phyloP scores from a whole-genome alignment of 306 rosid species.

The Trichosanthes cucumerina region DNA sequence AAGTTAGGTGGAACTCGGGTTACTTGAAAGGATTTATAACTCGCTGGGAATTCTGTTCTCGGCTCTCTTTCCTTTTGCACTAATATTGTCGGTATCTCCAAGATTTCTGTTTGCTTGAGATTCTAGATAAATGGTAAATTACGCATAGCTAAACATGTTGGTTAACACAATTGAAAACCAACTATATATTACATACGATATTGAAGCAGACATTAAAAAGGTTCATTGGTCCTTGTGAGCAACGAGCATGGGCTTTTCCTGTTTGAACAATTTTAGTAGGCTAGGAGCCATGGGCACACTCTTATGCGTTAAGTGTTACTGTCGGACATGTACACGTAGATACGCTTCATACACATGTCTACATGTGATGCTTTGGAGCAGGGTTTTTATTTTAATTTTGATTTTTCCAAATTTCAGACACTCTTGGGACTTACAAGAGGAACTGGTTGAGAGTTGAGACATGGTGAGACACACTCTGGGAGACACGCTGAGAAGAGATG shows the following conservation, averaged over 20 bases:
- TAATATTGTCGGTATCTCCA: background rate
- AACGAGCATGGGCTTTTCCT: background rate
- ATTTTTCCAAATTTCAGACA: background rate
- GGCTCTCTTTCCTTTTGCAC: background rate
- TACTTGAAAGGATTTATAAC: background rate
- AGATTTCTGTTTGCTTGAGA: background rate
- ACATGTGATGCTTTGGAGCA: background rate
- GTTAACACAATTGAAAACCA: background rate
- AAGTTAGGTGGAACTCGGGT: background rate
- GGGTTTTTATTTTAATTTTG: background rate
- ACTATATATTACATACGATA: background rate
- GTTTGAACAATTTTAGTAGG: background rate
- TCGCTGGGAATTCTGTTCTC: background rate
- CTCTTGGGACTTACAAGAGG: background rate
- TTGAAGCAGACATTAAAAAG: background rate
- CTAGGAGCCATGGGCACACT: background rate
- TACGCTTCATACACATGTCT: background rate
- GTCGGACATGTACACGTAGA: background rate
- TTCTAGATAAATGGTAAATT: background rate
- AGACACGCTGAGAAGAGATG: background rate
- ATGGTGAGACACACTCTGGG: background rate
- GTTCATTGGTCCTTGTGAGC: background rate
- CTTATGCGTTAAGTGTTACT: background rate
- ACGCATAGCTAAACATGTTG: background rate
- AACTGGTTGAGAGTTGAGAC: background rate